Conservation (phyloP, 2,329 filamentous ascomycete genomes). For the Epichloe uncinata region DNA sequence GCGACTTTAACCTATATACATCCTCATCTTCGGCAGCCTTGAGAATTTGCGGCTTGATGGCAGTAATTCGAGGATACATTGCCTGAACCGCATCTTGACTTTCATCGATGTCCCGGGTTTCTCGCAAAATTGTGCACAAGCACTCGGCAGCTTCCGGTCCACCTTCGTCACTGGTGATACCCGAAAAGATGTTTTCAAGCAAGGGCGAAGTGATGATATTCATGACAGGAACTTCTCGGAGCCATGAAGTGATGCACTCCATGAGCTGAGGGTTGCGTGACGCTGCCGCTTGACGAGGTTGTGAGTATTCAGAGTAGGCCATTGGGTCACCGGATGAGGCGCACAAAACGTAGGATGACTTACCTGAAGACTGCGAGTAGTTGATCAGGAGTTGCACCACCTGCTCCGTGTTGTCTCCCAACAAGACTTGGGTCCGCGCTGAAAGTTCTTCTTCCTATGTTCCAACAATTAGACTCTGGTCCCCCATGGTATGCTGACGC, state of each 20-base stretch:
- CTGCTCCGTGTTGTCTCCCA: conserved; percentile 80
- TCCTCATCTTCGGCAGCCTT: conserved; percentile 71
- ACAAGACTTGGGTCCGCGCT: conserved; percentile 71
- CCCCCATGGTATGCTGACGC: conserved; percentile 15
- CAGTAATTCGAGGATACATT: conserved; percentile 69
- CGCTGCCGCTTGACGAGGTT: conserved; percentile 44
- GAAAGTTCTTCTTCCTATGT: conserved; percentile 88
- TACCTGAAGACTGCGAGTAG: conserved; percentile 86
- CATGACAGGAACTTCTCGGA: conserved; percentile 76
- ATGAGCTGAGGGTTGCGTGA: conserved; percentile 80
- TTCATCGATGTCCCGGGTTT: conserved; percentile 90
- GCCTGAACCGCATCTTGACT: conserved; percentile 68
- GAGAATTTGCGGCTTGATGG: conserved; percentile 62
- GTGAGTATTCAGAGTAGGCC: not conserved
- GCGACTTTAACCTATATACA: conserved; percentile 68
- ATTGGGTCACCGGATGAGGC: not conserved
- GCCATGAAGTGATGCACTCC: conserved; percentile 93
- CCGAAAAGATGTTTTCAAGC: conserved; percentile 66
- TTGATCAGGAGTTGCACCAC: conserved; percentile 79
- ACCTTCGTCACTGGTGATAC: conserved; percentile 62
- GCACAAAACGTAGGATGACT: conserved; percentile 16
- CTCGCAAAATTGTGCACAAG: conserved; percentile 78
- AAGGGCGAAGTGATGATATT: conserved; percentile 78
- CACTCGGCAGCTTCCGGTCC: conserved; percentile 87
- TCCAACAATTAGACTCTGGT: conserved; percentile 27